Conservation (phyloP, 75 land plant species). For the Pinus tabuliformis region DNA sequence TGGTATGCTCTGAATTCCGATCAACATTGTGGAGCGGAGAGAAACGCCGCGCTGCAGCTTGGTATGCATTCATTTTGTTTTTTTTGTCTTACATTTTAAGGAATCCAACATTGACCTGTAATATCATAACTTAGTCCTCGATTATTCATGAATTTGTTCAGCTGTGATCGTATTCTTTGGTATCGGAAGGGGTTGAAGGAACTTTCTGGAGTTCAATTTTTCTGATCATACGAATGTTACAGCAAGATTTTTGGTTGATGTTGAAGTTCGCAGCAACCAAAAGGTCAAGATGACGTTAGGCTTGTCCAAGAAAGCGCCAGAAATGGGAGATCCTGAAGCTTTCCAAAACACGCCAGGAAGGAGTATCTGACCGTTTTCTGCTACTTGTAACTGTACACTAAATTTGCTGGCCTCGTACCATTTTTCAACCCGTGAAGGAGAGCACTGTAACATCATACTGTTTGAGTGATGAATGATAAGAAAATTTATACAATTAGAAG, state of each 20-base stretch:
- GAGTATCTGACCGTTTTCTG: background rate
- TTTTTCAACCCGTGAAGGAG: too few relatives aligned
- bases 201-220: slow-evolving; percentile 13
- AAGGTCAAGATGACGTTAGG: background rate
- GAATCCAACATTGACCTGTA: too few relatives aligned
- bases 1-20: slow-evolving; percentile 50
- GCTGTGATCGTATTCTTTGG: slow-evolving; percentile 57
- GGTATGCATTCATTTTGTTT: slow-evolving; percentile 24
- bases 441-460: too few relatives aligned
- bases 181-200: slow-evolving; percentile 35
- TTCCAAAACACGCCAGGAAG: background rate
- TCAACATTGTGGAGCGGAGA: slow-evolving; percentile 47
- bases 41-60: slow-evolving; percentile 73
- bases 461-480: too few relatives aligned
- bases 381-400: background rate
- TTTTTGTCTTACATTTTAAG: too few relatives aligned
- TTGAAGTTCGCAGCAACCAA: slow-evolving; percentile 15
- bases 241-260: slow-evolving; percentile 30
- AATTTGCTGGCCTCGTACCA: background rate
- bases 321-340: slow-evolving; percentile 6
- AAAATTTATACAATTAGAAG: background rate
- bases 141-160: slow-evolving; percentile 1
- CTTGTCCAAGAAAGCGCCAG: background rate
- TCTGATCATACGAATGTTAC: slow-evolving; percentile 44
- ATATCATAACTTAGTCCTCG: too few relatives aligned